Evolutionary conservation across 352 stramenopile genomes (phyloP), one percentile per base, ranked within the genome.

Genomic region (Phytophthora sp.): DNA sequence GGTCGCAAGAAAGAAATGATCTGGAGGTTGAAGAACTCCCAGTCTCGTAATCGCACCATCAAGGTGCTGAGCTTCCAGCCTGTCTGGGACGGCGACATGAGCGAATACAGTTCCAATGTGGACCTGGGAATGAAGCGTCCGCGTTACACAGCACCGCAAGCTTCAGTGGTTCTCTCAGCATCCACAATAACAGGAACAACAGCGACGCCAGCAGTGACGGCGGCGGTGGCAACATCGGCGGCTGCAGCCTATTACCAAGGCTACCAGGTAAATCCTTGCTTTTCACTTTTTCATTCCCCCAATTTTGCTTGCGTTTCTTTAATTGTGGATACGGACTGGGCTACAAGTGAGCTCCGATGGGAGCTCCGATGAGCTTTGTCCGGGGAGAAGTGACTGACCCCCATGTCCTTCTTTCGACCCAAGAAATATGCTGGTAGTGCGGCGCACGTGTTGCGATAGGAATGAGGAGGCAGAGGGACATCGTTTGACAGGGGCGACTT

Each of bases 171-270:
- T 20, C n/a, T 65, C 38, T 16, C 73, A 21, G 51, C 56, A 2
- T 31, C 67, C 11, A 46, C 47, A 15, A 36, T 69, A 33, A 53
- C 65, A 33, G 52, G 69, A 30, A 49, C 67, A 49, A 23, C 64
- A 9, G 44, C 46, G 4, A 57, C 66, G 15, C 50, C 74, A 55
- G 53, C 71, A 49, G 60, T 71, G 23, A 36, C 67, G 20, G 41
- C 69, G 13, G 47, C 63, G n/a, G 35, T 41, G 20, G 35, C 38
- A 55, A 62, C 61, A 7, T 44, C 56, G 15, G 56, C 75, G 33
- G 58, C 72, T 57, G 76, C 74, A 51, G 49, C 76, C n/a, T 93
- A 91, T 68, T 90, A 90, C 65, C 82, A 91, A 76, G 76, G 79
- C 77, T 91, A 90, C 44, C 84, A 91, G 83, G 84, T 93, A 93